Base-by-base conservation (phyloP, 192 early-diverging fungal genomes). In the Phlyctochytrium planicorne region DNA sequence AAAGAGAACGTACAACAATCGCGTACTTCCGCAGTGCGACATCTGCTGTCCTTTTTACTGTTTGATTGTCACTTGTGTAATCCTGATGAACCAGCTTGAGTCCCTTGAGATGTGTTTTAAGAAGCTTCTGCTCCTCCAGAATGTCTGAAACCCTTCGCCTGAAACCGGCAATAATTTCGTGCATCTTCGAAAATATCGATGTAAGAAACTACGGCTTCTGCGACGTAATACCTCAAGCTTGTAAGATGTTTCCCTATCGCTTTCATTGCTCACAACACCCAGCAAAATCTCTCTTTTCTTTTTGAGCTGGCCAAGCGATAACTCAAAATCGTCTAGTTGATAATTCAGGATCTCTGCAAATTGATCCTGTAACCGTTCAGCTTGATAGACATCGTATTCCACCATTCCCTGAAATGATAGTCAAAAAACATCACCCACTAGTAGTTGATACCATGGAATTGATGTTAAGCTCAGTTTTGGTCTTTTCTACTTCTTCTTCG, bases 251-350 rank as follows among this genome's bases (percentile, higher is more conserved):
- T 78, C 73, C 60, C 75, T 14, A 35, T 81, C 79, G 40, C 67
- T 66, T 6, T 71, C 68, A 25, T 53, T 64, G 14, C 67, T 73
- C 2, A 66, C 40, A 2, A 75, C 71, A 2, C 75, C 76, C 0
- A 36, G 12, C 23, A 78, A 66, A 52, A 78, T 76, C 61, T 83
- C 81, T 52, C 64, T 65, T 59, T 80, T 80, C 35, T 75, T 74
- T 3, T 56, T 62, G 3, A 83, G 59, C 52, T 83, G 81, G 25
- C 73, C 34, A 2, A 83, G 66, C 23, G 71, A 33, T 40, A 63
- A 30, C 30, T 83, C 81, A 62, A 79, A 83, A 35, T 83, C 81
- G 55, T 83, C 81, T 32, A 83, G 63, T 53, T 78, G 73, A 30
- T 60, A 74, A 52, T 83, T 75, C 1, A 83, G 63, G 23, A 80